Evolutionary conservation across 768 basidiomycete species (phyloP), one percentile per base, ranked within the genome.

Genomic region (Galerina sulciceps): DNA sequence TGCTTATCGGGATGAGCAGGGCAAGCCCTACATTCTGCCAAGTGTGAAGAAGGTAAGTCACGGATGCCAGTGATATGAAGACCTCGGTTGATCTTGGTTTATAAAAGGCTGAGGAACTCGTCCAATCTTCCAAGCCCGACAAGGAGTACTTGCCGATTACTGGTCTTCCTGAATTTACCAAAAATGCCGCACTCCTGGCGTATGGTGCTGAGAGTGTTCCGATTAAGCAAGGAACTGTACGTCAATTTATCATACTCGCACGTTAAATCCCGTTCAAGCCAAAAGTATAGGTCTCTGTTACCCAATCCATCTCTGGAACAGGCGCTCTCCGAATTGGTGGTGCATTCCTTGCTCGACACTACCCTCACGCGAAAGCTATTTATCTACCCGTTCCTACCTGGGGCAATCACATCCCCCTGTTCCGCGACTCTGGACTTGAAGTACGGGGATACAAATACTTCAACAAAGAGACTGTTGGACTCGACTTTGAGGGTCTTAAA

Each of bases 111-210:
- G 94, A 96, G 73, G 85, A 89, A 61, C 72, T 86, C 58, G 71
- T 98, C 48, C 78, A 80, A 44, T 75, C 83, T 45, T 81, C 85
- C 58, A 81, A 84, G 56, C 81, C 83, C 38, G 94, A 96, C 85
- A 96, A 99, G 77, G 96, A 99, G 73, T 99, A 98, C 74, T 85
- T 98, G 42, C 92, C 94, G 59, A 99, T 99, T 72, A 93, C 91
- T 55, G 97, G 97, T 68, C 86, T 94, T 50, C 77, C 88, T 5
- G 85, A 87, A 52, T 96, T 97, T 78, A 94, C 90, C 64, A 84
- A 87, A 70, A 87, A 87, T 47, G 94, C 97, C 26, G 87, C 89
- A 45, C 89, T 93, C 74, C 83, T 99, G 49, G 96, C 94, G 43
- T 97, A 97, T 70, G 96, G 96, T 45, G 81, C 81, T 26, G 89